These are phyloP conservation scores for Meira nashicola DNA, from an alignment of 1,284 basidiomycete species.

Conservation along the genomic window DNA sequence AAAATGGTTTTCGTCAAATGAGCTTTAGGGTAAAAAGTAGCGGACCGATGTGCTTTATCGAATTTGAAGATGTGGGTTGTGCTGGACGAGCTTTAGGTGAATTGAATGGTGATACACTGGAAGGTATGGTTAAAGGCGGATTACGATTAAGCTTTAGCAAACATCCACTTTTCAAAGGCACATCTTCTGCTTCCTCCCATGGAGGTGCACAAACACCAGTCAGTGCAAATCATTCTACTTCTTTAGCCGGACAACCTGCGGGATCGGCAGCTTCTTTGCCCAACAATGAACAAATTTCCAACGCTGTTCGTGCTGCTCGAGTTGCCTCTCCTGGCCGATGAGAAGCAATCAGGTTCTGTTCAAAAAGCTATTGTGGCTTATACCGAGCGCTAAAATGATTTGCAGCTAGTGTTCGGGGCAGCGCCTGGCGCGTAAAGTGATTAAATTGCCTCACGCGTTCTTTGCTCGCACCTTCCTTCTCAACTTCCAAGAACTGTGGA, in stretches of 20 bases:
- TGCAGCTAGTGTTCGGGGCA: no score
- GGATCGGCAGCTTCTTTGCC: no score
- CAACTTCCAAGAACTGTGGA: no score
- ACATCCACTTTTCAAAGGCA: conserved; percentile 37
- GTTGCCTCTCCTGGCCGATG: background rate
- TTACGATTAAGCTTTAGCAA: conserved; percentile 78
- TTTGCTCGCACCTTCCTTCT: no score
- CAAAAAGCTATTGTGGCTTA: background rate
- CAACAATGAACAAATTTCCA: no score
- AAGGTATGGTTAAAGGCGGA: conserved; percentile 85
- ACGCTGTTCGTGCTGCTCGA: no score
- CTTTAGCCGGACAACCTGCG: no score
- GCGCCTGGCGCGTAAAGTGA: no score
- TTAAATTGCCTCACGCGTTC: no score
- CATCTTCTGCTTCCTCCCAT: background rate
- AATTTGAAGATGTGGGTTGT: conserved; percentile 84
- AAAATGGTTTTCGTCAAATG: conserved; percentile 80
- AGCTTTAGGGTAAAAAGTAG: conserved; percentile 92
- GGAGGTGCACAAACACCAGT: no score
- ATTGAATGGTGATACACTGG: conserved; percentile 82
- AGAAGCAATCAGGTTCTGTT: background rate
- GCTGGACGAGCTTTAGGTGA: conserved; percentile 81
- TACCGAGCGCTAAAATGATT: no score
- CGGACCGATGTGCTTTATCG: conserved; percentile 85
- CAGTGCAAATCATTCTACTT: no score